Percentiles rank a stretch among this genome's conserved stretches.
Conservation (phyloP, 192 early-diverging fungal genomes). For the Gonapodya sp. region DNA sequence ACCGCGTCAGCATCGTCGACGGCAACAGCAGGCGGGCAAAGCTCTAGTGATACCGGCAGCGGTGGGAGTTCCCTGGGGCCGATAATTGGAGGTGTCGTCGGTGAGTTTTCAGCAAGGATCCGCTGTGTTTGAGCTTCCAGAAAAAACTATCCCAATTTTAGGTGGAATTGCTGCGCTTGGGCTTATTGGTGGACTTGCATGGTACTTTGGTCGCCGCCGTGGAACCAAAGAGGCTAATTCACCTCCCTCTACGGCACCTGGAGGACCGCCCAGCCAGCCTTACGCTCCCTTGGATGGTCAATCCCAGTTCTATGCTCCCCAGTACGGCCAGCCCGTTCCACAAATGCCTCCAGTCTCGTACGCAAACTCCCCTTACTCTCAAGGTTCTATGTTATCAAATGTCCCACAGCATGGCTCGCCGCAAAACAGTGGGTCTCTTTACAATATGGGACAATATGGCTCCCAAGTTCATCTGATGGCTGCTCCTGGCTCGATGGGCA, state of each 20-base stretch:
- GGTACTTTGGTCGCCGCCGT: not conserved
- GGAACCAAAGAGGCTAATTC: not conserved
- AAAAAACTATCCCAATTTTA: no score
- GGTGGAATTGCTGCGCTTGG: not conserved
- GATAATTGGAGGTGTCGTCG: not conserved
- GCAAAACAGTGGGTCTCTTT: not conserved
- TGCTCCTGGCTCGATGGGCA: not conserved
- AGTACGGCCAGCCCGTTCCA: not conserved
- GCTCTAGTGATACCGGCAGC: not conserved
- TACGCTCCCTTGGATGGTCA: no score
- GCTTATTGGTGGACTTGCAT: not conserved
- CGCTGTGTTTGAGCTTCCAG: no score
- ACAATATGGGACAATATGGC: not conserved
- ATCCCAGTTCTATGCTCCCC: not conserved
- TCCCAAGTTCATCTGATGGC: not conserved
- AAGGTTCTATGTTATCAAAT: not conserved
- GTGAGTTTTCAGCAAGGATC: not conserved
- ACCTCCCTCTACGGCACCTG: not conserved
- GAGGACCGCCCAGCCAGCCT: not conserved
- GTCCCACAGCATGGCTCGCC: not conserved
- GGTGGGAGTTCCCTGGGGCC: not conserved
- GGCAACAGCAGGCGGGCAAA: not conserved
- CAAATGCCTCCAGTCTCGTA: not conserved
- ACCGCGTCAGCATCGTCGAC: not conserved
- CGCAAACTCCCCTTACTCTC: not conserved